Conservation (phyloP, 2,329 filamentous ascomycete genomes). For the Bipolaris victoriae region DNA sequence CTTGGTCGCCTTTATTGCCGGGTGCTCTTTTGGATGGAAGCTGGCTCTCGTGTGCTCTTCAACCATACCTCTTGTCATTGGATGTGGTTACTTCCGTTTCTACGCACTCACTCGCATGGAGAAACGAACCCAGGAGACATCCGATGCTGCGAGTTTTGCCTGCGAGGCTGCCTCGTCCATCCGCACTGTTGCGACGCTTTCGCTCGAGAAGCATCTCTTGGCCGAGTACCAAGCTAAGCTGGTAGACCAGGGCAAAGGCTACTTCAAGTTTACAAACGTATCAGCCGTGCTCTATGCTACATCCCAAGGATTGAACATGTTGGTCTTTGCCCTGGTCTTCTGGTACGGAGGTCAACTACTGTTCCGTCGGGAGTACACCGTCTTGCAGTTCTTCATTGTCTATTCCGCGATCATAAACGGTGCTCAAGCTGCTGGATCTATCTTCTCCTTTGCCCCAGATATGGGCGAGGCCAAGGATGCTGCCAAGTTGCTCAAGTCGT, state of each 20-base stretch:
- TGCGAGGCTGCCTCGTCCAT: conserved; percentile 95
- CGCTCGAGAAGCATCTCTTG: conserved; percentile 82
- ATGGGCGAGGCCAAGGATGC: conserved; percentile 95
- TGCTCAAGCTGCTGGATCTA: conserved; percentile 86
- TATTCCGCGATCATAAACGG: conserved; percentile 90
- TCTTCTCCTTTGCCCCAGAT: conserved; percentile 94
- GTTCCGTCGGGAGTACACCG: conserved; percentile 58
- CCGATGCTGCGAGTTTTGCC: conserved; percentile 82
- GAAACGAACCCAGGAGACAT: conserved; percentile 79
- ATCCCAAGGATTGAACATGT: conserved; percentile 74
- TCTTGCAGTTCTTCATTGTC: conserved; percentile 93
- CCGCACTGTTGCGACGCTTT: conserved; percentile 91
- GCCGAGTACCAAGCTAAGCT: conserved; percentile 74
- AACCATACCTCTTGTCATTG: conserved; percentile 77
- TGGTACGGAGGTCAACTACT: conserved; percentile 48
- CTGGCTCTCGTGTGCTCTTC: conserved; percentile 82
- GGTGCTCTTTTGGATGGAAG: conserved; percentile 82
- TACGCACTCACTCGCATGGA: conserved; percentile 82
- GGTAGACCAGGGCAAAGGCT: conserved; percentile 69
- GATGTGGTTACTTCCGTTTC: conserved; percentile 86
- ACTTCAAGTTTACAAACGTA: conserved; percentile 74
- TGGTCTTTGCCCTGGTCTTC: conserved; percentile 47
- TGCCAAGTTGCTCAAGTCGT: conserved; percentile 76
- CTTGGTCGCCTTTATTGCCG: conserved; percentile 71
- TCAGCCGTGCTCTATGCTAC: conserved; percentile 82